Conservation (phyloP, 768 basidiomycete species). For the Hemileccinum impolitum region DNA sequence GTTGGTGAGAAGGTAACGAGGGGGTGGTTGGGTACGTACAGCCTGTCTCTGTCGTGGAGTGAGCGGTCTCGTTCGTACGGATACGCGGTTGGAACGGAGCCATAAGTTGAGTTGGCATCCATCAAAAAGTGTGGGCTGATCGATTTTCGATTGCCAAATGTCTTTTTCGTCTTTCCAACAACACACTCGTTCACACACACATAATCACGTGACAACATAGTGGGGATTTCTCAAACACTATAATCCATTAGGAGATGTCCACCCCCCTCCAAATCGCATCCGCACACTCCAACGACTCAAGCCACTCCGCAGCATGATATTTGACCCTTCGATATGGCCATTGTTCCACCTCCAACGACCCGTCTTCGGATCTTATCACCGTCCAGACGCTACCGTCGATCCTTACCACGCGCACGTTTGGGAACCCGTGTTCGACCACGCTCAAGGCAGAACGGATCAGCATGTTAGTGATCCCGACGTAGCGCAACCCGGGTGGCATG, state of each 20-base stretch:
- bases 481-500: conserved; percentile 50
- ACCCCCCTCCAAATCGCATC: conserved; percentile 42
- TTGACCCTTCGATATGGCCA: conserved; percentile 53
- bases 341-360: conserved; percentile 43
- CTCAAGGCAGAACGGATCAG: conserved; percentile 36
- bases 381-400: conserved; percentile 56
- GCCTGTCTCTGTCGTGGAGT: conserved; percentile 34
- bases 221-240: too few relatives aligned
- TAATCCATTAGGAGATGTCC: too few relatives aligned
- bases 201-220: conserved; percentile 13
- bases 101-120: conserved; percentile 26
- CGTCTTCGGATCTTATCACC: conserved; percentile 35
- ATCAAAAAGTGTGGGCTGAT: conserved; percentile 16
- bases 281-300: conserved; percentile 62
- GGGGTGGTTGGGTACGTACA: conserved; percentile 25
- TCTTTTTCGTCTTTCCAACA: not conserved
- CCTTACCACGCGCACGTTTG: conserved; percentile 54
- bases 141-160: conserved; percentile 9
- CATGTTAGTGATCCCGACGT: conserved; percentile 54
- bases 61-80: conserved; percentile 29
- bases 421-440: conserved; percentile 59
- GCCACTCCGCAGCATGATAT: conserved; percentile 57
- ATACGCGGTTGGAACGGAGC: conserved; percentile 24
- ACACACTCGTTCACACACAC: conserved; percentile 5
- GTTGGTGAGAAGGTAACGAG: too few relatives aligned